These are phyloP conservation scores for Opeltia flavorubescens DNA, from an alignment of 495 filamentous ascomycete genomes.

Conservation along the genomic window DNA sequence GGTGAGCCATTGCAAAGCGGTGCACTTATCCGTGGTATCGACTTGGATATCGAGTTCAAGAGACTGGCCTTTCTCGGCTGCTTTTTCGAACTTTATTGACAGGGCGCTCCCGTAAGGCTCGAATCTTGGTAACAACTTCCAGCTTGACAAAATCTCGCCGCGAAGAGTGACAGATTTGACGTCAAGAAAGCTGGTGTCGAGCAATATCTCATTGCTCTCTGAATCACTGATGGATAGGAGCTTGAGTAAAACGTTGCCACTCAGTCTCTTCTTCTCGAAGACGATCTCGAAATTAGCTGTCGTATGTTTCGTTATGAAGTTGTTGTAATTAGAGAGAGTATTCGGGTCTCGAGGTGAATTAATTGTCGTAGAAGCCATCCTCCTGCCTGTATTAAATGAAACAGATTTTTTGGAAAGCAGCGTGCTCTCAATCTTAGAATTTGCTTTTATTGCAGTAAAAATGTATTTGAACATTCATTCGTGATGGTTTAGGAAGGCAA, in stretches of 20 bases:
- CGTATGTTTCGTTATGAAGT: slow-evolving; percentile 69
- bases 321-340: slow-evolving; percentile 80
- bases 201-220: slow-evolving; percentile 56
- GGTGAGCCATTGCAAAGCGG: slow-evolving; percentile 85
- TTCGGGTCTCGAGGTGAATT: slow-evolving; percentile 65
- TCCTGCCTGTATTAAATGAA: slow-evolving; percentile 5
- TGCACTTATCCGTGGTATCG: slow-evolving; percentile 71
- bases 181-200: slow-evolving; percentile 74
- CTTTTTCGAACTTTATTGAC: slow-evolving; percentile 51
- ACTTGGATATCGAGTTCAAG: slow-evolving; percentile 48
- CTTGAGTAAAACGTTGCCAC: slow-evolving; percentile 59
- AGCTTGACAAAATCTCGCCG: slow-evolving; percentile 39
- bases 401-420: background rate
- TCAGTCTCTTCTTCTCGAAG: slow-evolving; percentile 60
- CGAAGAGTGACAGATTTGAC: slow-evolving; percentile 53
- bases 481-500: too few species aligned
- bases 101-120: slow-evolving; percentile 74
- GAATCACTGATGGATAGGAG: slow-evolving; percentile 58
- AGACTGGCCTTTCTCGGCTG: slow-evolving; percentile 43
- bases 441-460: background rate
- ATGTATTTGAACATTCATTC: too few species aligned
- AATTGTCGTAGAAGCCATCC: slow-evolving; percentile 34
- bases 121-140: slow-evolving; percentile 49
- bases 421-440: background rate
- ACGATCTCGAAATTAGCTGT: slow-evolving; percentile 65